Base-by-base conservation (phyloP, 805 yeast species). In the Starmerella khaoyaiensis region DNA sequence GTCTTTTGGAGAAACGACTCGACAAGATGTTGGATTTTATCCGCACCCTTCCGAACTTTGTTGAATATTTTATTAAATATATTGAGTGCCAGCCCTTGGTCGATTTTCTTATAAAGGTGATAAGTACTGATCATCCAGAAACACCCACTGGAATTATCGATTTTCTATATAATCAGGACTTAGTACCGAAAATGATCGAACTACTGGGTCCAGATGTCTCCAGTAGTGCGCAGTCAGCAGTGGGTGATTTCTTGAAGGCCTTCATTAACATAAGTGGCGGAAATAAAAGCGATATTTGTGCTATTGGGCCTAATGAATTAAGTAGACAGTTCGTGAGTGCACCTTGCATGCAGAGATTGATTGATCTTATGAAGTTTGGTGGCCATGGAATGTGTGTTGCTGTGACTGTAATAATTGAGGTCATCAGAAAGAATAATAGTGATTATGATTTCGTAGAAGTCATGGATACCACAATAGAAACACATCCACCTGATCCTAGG, bases 261-360 rank as follows among this genome's bases (percentile, higher is more conserved):
- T 74, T 90, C 51, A 79, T 90, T 24, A 79, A 96, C 2, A 81
- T 90, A 22, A 82, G 95, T 29, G 94, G 96, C 6, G 90, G 87
- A 53, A 84, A 80, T 6, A 82, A 80, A 41, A 79, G 83, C 31
- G 83, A 83, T 41, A 86, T 81, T 45, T 79, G 94, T 2, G 80
- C 93, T 8, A 81, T 90, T 37, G 98, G 98, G 1, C 97, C 98
- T 2, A 90, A 90, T 54, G 95, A 83, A 54, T 65, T 90, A 26
- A 83, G 95, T 3, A 69, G 98, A 46, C 87, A 87, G 57, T 65
- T 90, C 22, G 96, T 86, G 11, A 77, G 93, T 14, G 75, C 75
- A 28, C 67, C 70, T 27, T 71, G 80, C 42, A 69, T 84, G 48
- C 64, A 69, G 41, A 67, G 69, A 42, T 64, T 90, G 47, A 79